Evolutionary conservation across 1,284 basidiomycete genomes (phyloP), one percentile per base, ranked within the genome.

Genomic region (Pseudozyma thailandica): DNA sequence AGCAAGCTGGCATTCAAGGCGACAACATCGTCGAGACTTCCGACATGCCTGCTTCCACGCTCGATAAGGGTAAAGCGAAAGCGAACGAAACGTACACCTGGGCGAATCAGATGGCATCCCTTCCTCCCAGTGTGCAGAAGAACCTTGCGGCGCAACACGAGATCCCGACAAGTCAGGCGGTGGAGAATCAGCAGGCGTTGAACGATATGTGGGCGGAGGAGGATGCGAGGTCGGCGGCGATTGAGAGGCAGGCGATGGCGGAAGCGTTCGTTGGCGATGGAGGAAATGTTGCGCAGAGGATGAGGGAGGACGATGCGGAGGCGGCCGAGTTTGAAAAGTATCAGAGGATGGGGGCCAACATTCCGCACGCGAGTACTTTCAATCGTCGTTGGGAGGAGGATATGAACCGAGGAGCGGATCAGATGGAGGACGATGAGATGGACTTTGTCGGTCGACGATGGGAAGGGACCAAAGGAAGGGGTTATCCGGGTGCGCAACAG

Each of bases 1-100:
- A 89, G 13, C 88, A 91, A 74, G 87, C 94, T n/a, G 88, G 91
- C 9, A 90, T 96, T 1, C 88, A 93, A 57, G 92, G 91, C 18
- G 89, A 92, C 78, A 85, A 90, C 52, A 89, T 94, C 83, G 90
- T 94, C 46, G 74, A 75, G 23, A 71, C 46, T 9, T 59, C 58
- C 25, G 50, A 60, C 21, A 47, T 45, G 13, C n/a, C 50, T 10
- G 20, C 43, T 12, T n/a, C n/a, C n/a, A 25, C 38, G 21, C 55
- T 64, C 50, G 57, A 57, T 30, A 62, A 59, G 20, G 75, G 64
- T 38, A 80, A 80, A 46, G 78, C 65, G 42, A 77, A 74, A 43
- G 75, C 57, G 45, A 64, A 66, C n/a, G 63, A 70, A 35, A 58
- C 68, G 6, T 74, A 74, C 37, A 26, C 23, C 15, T 66, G 72